phyloP scores from a whole-genome alignment of 371 early-diverging fungal species.

The Apophysomyces elegans region DNA sequence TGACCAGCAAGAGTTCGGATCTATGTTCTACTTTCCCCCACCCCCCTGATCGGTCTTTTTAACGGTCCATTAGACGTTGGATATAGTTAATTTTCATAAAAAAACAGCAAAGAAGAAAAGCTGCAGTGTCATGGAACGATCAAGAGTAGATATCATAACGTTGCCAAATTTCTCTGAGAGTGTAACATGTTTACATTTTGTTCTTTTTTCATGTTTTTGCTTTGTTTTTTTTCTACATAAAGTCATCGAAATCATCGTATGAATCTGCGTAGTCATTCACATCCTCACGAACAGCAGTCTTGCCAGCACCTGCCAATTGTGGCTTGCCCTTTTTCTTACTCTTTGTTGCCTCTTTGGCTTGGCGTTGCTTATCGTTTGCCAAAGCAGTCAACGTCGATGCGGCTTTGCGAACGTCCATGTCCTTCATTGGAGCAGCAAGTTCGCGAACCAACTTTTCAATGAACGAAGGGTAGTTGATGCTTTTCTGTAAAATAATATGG shows the following conservation, averaged over 20 bases:
- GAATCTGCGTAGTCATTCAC: constrained; percentile 46
- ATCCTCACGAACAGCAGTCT: constrained; percentile 49
- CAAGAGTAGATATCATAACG: too few species aligned
- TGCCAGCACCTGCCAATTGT: constrained; percentile 56
- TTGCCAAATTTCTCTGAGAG: not conserved
- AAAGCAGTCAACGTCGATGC: constrained; percentile 77
- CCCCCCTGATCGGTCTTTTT: too few species aligned
- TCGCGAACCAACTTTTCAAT: constrained; percentile 83
- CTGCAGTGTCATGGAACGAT: too few species aligned
- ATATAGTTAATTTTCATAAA: too few species aligned
- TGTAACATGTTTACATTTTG: constrained; percentile 1
- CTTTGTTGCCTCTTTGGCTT: constrained; percentile 71
- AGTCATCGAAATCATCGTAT: constrained; percentile 78
- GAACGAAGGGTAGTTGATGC: constrained; percentile 63
- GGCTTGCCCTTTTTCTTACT: constrained; percentile 72
- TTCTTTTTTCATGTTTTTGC: constrained; percentile 17
- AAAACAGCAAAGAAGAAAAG: too few species aligned
- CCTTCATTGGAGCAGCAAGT: constrained; percentile 76
- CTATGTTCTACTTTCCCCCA: too few species aligned
- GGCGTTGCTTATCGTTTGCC: constrained; percentile 91
- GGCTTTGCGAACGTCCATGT: constrained; percentile 82
- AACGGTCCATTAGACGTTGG: too few species aligned
- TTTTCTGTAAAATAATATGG: constrained; percentile 32
- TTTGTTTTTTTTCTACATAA: constrained; percentile 65
- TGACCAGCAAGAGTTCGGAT: too few species aligned